A percentile compares a stretch with the other conserved stretches of the same genome.
Conservation (phyloP, 148 eudicot genomes). For the Fagopyrum esculentum region DNA sequence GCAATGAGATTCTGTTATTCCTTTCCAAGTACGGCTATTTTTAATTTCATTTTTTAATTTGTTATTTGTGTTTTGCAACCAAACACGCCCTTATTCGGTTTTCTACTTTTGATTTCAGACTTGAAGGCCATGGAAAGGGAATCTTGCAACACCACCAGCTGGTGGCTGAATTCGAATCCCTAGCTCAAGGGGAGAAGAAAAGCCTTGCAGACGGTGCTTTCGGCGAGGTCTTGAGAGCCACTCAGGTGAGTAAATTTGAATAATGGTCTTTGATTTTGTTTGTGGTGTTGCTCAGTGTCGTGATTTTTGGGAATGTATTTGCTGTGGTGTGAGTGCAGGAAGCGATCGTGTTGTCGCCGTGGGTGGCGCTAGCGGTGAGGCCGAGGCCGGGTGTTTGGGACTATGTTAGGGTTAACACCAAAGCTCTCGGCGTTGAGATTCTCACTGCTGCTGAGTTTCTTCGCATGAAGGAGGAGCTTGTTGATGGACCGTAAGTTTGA, state of each 20-base stretch:
- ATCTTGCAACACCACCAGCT: slow-evolving; percentile 81
- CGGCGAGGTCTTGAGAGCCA: slow-evolving; percentile 65
- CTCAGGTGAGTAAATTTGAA: slow-evolving; percentile 48
- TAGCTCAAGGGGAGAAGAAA: slow-evolving; percentile 33
- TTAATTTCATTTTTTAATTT: background rate
- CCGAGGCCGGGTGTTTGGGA: slow-evolving; percentile 96
- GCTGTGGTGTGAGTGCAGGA: slow-evolving; percentile 33
- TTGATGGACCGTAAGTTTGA: slow-evolving; percentile 55
- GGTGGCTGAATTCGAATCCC: slow-evolving; percentile 60
- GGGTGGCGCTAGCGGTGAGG: slow-evolving; percentile 88
- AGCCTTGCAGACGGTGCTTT: slow-evolving; percentile 70
- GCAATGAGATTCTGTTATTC: slow-evolving; percentile 23
- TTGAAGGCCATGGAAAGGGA: slow-evolving; percentile 75
- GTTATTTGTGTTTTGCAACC: background rate
- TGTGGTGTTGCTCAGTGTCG: background rate
- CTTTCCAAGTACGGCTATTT: slow-evolving; percentile 22
- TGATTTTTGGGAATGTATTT: background rate
- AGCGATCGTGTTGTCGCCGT: slow-evolving; percentile 77
- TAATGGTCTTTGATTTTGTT: background rate
- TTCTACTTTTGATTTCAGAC: slow-evolving; percentile 28
- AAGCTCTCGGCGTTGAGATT: slow-evolving; percentile 55
- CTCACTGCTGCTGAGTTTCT: slow-evolving; percentile 65
- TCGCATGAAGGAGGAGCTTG: slow-evolving; percentile 84
- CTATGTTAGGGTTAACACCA: slow-evolving; percentile 62
- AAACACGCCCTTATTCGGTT: background rate